Percentiles rank a stretch among this genome's conserved stretches.
phyloP scores from a whole-genome alignment of 164 flowering plant species.

The Vitis riparia region DNA sequence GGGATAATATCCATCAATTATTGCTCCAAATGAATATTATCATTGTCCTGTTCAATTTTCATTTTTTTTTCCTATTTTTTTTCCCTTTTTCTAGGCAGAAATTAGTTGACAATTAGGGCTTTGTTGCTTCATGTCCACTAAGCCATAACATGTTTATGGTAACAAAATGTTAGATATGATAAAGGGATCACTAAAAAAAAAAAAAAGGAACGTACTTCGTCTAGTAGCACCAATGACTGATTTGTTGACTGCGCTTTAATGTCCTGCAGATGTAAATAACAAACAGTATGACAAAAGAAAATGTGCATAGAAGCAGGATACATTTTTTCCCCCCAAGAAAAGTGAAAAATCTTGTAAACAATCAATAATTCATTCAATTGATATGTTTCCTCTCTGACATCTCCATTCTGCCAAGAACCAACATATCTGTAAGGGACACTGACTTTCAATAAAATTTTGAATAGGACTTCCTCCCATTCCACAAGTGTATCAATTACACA shows the following conservation, averaged over 20 bases:
- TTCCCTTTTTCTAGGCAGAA: background rate
- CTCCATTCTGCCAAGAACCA: too few species aligned
- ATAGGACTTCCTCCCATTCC: too few species aligned
- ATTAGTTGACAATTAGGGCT: background rate
- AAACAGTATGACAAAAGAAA: background rate
- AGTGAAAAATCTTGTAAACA: too few species aligned
- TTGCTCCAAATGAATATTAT: background rate
- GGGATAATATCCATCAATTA: background rate
- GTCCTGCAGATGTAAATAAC: constrained; percentile 44
- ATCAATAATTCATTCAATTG: too few species aligned
- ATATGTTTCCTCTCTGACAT: too few species aligned
- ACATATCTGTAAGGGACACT: too few species aligned
- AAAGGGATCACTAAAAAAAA: too few species aligned
- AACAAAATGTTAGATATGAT: background rate
- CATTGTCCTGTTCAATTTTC: background rate
- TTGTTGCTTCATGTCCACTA: background rate
- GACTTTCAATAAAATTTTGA: too few species aligned
- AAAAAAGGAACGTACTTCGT: constrained; percentile 60
- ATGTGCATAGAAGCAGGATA: background rate
- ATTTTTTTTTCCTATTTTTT: too few species aligned
- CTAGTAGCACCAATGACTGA: constrained; percentile 81
- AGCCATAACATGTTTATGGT: background rate
- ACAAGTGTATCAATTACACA: too few species aligned
- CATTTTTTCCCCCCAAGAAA: too few species aligned
- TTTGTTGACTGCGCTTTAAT: constrained; percentile 66